Conservation (phyloP, 2,329 filamentous ascomycete genomes). For the Alternaria solani region DNA sequence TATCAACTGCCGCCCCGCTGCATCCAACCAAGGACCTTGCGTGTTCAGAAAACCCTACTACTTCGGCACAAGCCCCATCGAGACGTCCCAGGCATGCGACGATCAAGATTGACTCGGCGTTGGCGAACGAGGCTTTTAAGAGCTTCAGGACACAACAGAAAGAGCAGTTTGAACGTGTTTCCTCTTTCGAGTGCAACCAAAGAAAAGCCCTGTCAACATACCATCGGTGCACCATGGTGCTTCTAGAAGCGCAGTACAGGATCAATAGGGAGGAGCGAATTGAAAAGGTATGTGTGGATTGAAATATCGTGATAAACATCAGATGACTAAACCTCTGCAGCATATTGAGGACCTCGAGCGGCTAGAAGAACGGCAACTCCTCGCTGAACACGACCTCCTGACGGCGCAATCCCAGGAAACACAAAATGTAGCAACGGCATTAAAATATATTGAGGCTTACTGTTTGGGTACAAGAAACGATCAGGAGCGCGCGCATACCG, state of each 20-base stretch:
- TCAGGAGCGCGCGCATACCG: conserved; percentile 37
- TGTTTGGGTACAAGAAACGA: conserved; percentile 50
- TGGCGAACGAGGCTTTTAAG: conserved; percentile 39
- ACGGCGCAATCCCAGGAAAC: conserved; percentile 52
- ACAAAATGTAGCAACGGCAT: conserved; percentile 54
- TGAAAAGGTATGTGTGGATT: conserved; percentile 38
- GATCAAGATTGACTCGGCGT: conserved; percentile 30
- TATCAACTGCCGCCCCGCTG: conserved; percentile 33
- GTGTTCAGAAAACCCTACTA: conserved; percentile 16
- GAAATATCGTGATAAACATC: not conserved
- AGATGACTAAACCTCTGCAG: conserved; percentile 36
- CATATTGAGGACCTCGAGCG: conserved; percentile 51
- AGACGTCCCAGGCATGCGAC: conserved; percentile 24
- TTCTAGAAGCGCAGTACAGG: conserved; percentile 32
- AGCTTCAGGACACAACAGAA: conserved; percentile 38
- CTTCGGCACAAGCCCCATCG: conserved; percentile 13
- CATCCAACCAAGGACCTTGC: conserved; percentile 11
- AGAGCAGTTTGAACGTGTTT: conserved; percentile 41
- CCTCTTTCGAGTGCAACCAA: conserved; percentile 46
- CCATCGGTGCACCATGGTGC: conserved; percentile 33
- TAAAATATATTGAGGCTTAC: conserved; percentile 60
- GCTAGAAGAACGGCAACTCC: conserved; percentile 56
- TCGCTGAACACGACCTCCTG: conserved; percentile 54
- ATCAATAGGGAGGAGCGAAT: conserved; percentile 28
- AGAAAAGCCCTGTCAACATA: conserved; percentile 39